phyloP scores from a whole-genome alignment of 2,329 filamentous ascomycete species.

The Hypoxylon sp. region DNA sequence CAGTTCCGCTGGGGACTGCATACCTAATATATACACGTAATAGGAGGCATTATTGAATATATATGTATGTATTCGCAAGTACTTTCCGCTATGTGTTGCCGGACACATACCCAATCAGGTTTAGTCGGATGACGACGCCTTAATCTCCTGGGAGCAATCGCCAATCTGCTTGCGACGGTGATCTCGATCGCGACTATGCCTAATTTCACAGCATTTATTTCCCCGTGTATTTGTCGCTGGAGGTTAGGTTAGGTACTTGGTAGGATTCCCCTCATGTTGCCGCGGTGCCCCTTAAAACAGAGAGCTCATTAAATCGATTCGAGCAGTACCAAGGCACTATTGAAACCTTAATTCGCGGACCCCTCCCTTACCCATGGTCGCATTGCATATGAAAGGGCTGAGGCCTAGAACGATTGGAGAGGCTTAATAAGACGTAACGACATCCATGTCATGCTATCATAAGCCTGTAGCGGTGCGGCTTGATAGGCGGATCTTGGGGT shows the following conservation, averaged over 20 bases:
- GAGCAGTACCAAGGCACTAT: conserved; percentile 23
- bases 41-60: too few relatives aligned
- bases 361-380: conserved; percentile 36
- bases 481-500: conserved; percentile 1
- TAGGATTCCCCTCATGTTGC: conserved; percentile 30
- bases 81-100: neutral
- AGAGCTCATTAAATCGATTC: conserved; percentile 36
- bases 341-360: conserved; percentile 43
- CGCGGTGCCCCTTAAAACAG: conserved; percentile 27
- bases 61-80: neutral
- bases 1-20: neutral
- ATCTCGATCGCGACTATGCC: conserved; percentile 40
- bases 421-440: conserved; percentile 39
- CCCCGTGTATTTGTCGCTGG: neutral
- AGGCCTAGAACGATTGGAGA: conserved; percentile 37
- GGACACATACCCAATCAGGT: conserved; percentile 28
- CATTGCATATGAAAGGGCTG: conserved; percentile 44
- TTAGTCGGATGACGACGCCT: conserved; percentile 41
- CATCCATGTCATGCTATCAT: conserved; percentile 28
- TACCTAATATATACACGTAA: neutral
- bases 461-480: conserved; percentile 9
- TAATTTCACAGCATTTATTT: conserved; percentile 31
- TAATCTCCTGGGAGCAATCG: conserved; percentile 39
- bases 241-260: neutral
- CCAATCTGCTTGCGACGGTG: conserved; percentile 37